Conservation (phyloP, 2,329 filamentous ascomycete species). For the Colletotrichum tropicicola region DNA sequence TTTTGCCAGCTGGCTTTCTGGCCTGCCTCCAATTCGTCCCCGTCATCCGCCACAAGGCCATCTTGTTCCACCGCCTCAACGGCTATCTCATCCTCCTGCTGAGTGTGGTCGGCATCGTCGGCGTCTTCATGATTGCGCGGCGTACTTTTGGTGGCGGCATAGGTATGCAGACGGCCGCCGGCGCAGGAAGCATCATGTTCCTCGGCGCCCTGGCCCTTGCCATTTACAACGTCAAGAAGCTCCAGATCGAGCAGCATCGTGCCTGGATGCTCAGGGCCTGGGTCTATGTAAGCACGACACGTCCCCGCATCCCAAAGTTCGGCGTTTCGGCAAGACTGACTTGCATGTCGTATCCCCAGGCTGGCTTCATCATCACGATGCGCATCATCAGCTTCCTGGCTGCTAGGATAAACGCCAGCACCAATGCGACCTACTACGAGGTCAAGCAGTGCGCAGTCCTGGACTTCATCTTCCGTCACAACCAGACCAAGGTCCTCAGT, state of each 20-base stretch:
- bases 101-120: conserved; percentile 52
- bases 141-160: conserved; percentile 63
- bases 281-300: conserved; percentile 50
- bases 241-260: conserved; percentile 71
- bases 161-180: conserved; percentile 55
- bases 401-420: conserved; percentile 43
- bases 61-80: conserved; percentile 67
- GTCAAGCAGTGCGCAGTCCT: conserved; percentile 58
- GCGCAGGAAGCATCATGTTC: conserved; percentile 54
- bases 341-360: conserved; percentile 36
- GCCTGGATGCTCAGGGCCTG: conserved; percentile 70
- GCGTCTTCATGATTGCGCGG: conserved; percentile 62
- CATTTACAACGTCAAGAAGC: conserved; percentile 63
- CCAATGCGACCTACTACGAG: conserved; percentile 34
- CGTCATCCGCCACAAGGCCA: conserved; percentile 52
- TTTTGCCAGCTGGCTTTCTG: conserved; percentile 56
- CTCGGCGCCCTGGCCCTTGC: conserved; percentile 54
- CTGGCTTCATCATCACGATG: conserved; percentile 57
- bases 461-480: conserved; percentile 42
- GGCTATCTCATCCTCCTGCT: conserved; percentile 65
- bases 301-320: not conserved
- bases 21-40: conserved; percentile 60
- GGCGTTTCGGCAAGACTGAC: not conserved
- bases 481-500: conserved; percentile 35
- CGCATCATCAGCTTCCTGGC: conserved; percentile 55